Base-by-base conservation (phyloP, 148 eudicot species). In the Fallopia convolvulus region DNA sequence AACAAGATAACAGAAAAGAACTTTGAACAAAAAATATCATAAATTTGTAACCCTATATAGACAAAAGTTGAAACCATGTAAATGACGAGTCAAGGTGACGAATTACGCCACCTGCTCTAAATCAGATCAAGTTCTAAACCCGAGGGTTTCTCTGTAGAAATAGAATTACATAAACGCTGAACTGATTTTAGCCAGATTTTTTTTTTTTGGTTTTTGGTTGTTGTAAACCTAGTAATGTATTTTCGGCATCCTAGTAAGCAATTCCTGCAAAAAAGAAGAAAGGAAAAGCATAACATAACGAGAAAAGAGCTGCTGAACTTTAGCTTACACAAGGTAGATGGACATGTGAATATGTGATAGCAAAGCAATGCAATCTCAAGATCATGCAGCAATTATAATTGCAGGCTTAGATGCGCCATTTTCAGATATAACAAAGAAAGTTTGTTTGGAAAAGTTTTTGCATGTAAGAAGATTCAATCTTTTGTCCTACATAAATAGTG, bases 31-130 rank as follows among this genome's bases (percentile, higher is more conserved):
- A 61, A 55, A 20, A 23, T 8, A 61, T 23, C 33, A 3, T 61
- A 61, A 61, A 61, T 61, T 61, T 61, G 68, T 61, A 61, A 61
- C 33, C 68, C 68, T 61, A 61, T 61, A 26, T 26, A 61, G 68
- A 61, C 33, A 61, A 61, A 58, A 61, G 68, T 61, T 61, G 68
- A 61, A 32, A 61, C 68, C 68, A 26, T 26, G 68, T 61, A 61
- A 61, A 61, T 61, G 36, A 61, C 11, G 33, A 61, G 33, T 23
- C 33, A 61, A 61, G 2, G 68, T 23, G 68, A 61, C 68, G 68
- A 61, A 26, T 23, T 61, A 26, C 68, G 68, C 33, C 68, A 61
- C 21, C 15, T 61, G 33, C 68, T 61, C 68, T 26, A 10, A 61
- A 61, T 61, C 68, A 61, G 68, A 61, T 61, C 68, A 61, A 23